Evolutionary conservation across 2,329 filamentous ascomycete species (phyloP).

Genomic region (Curvularia lunata): DNA sequence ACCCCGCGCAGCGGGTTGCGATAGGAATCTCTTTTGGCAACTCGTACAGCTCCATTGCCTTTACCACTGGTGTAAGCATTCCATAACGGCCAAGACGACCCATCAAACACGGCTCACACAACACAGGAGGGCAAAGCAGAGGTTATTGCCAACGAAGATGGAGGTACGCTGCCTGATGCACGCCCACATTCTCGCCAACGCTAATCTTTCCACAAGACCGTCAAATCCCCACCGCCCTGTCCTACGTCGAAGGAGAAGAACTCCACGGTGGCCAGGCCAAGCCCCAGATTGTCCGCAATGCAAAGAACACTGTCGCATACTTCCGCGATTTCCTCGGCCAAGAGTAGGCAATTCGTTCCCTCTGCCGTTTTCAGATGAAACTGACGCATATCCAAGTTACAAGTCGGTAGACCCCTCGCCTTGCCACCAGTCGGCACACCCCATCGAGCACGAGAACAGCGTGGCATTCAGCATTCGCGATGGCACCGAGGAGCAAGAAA

Average conservation of each 20-base stretch:
- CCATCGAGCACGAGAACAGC: slow-evolving; percentile 72
- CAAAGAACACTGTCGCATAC: slow-evolving; percentile 90
- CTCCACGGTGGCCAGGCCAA: slow-evolving; percentile 97
- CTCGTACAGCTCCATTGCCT: slow-evolving; percentile 96
- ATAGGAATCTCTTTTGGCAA: slow-evolving; percentile 99
- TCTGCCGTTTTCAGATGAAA: not conserved
- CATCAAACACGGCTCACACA: slow-evolving; percentile 16
- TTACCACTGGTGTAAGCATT: slow-evolving; percentile 67
- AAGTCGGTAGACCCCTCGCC: slow-evolving; percentile 96
- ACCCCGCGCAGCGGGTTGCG: slow-evolving; percentile 64
- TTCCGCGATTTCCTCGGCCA: slow-evolving; percentile 96
- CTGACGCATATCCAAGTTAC: slow-evolving; percentile 62
- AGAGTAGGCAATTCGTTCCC: slow-evolving; percentile 65
- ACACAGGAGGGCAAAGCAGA: slow-evolving; percentile 85
- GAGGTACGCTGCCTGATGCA: slow-evolving; percentile 65
- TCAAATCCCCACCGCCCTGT: slow-evolving; percentile 93
- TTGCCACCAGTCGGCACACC: slow-evolving; percentile 91
- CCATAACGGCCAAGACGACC: too few species aligned
- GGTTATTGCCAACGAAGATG: slow-evolving; percentile 98
- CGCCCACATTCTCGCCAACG: slow-evolving; percentile 9
- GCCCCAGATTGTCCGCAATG: slow-evolving; percentile 88
- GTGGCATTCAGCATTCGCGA: slow-evolving; percentile 87
- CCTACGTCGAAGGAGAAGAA: slow-evolving; percentile 94
- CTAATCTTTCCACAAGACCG: slow-evolving; percentile 67
- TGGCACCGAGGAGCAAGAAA: slow-evolving; percentile 61